Conservation (phyloP, 1,139 yeast genomes). For the Sugiyamaella pinicola region DNA sequence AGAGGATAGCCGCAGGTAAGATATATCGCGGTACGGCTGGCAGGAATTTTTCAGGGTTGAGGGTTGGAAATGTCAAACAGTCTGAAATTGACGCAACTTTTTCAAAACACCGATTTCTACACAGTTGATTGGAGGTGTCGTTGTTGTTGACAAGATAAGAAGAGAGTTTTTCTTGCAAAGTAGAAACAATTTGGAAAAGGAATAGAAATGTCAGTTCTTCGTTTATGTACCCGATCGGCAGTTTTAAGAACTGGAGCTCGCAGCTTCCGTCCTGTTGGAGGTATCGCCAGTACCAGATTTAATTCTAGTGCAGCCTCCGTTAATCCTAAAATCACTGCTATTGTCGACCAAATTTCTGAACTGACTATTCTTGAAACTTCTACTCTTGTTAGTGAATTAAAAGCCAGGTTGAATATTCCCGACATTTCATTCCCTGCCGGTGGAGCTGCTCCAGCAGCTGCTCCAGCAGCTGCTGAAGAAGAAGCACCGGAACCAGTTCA, state of each 20-base stretch:
- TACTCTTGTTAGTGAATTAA: constrained; percentile 76
- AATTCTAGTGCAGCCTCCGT: constrained; percentile 56
- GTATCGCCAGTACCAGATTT: constrained; percentile 7
- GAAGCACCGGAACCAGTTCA: constrained; percentile 79
- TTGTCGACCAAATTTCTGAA: constrained; percentile 88
- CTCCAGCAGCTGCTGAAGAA: constrained; percentile 74
- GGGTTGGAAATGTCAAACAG: neutral
- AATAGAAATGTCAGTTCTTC: constrained; percentile 29
- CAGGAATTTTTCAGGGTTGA: constrained; percentile 1
- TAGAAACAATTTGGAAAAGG: neutral
- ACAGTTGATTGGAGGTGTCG: constrained; percentile 11
- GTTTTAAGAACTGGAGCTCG: constrained; percentile 32
- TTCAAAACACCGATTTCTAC: neutral
- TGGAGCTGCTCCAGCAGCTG: constrained; percentile 65
- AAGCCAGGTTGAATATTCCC: constrained; percentile 84
- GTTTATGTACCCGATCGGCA: constrained; percentile 41
- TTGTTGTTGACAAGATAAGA: neutral
- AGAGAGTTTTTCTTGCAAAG: neutral
- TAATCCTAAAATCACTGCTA: constrained; percentile 83
- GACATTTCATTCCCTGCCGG: constrained; percentile 87
- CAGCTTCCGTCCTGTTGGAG: constrained; percentile 24
- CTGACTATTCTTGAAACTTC: constrained; percentile 91
- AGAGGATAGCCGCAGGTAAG: no score
- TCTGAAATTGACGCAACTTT: neutral
- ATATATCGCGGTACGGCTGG: neutral